Evolutionary conservation across 75 land plant species (phyloP), one percentile per base, ranked within the genome.

Genomic region (Pinus albicaulis): DNA sequence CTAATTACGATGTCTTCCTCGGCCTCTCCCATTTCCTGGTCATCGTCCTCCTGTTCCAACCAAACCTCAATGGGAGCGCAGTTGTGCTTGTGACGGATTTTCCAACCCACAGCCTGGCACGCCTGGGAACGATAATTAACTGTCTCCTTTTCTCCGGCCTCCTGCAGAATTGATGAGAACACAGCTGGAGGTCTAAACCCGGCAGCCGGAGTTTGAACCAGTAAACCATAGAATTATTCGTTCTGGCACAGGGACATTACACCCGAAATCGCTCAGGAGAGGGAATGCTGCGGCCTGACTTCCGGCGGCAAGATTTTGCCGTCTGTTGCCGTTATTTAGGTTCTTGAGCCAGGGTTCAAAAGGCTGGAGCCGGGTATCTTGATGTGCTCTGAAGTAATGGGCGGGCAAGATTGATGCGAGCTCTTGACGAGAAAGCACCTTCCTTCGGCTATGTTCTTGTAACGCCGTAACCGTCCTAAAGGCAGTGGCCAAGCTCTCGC

Each of bases 121-220:
- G 94, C 97, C 10, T 95, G 82, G 1, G 97, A 94, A 82, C 97
- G 92, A 79, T 94, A 94, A 59, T 94, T 94, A 34, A 94, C 97
- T 94, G 95, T 71, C 77, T 76, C 56, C 97, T 62, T 5, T 92
- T 90, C 82, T 94, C 97, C 55, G 92, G 91, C 74, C 95, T 59
- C 17, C 97, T 95, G 58, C 97, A 94, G 3, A 88, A 87, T 28
- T 55, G 71, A 73, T 94, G 95, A 10, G 97, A 92, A 76, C 97
- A 94, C 52, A 92, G 73, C 59, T 92, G 74, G 52, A 92, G 76
- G 0, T 76, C 87, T 0, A 12, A 84, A 2, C 55, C 58, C 1
- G 80, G 89, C n/a, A 72, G 78, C 55, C 79, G 65, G 23, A 26
- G 34, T 22, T 70, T 69, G 77, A 86, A 94, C 97, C 97, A 94